Evolutionary conservation across 2,329 filamentous ascomycete species (phyloP).

Genomic region (Ascosphaera aggregata): DNA sequence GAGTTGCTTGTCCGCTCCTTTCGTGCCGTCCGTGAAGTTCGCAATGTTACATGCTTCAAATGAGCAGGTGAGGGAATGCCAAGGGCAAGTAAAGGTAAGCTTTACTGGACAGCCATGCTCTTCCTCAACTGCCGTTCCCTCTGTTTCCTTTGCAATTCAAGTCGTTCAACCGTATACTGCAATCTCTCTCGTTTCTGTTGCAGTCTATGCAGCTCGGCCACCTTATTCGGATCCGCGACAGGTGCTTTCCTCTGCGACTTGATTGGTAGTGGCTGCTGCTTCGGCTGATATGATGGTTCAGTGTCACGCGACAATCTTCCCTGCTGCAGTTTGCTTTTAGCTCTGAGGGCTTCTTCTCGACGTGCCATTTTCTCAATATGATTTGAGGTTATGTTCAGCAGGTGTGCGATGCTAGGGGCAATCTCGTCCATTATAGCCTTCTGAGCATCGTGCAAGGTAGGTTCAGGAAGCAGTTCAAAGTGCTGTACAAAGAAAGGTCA

Average conservation of each 20-base stretch:
- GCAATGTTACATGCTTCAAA: too few relatives aligned
- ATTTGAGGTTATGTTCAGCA: constrained; percentile 60
- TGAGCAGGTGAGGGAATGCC: too few relatives aligned
- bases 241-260: constrained; percentile 2
- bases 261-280: too few relatives aligned
- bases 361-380: constrained; percentile 65
- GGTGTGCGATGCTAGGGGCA: constrained; percentile 56
- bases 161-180: constrained; percentile 62
- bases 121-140: constrained; percentile 46
- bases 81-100: too few relatives aligned
- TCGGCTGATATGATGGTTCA: constrained; percentile 10
- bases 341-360: constrained; percentile 62
- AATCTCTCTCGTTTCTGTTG: constrained; percentile 65
- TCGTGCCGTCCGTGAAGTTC: too few relatives aligned
- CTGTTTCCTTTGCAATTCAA: constrained; percentile 72
- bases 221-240: constrained; percentile 16
- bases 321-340: constrained; percentile 61
- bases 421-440: constrained; percentile 70
- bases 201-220: constrained; percentile 41
- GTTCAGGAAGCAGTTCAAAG: constrained; percentile 78
- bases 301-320: constrained; percentile 33
- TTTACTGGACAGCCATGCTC: constrained; percentile 37
- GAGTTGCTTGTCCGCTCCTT: too few relatives aligned
- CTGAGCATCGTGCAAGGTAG: constrained; percentile 60
- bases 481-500: constrained; percentile 33